Base-by-base conservation (phyloP, 2,329 filamentous ascomycete genomes). In the Clonostachys byssicola region DNA sequence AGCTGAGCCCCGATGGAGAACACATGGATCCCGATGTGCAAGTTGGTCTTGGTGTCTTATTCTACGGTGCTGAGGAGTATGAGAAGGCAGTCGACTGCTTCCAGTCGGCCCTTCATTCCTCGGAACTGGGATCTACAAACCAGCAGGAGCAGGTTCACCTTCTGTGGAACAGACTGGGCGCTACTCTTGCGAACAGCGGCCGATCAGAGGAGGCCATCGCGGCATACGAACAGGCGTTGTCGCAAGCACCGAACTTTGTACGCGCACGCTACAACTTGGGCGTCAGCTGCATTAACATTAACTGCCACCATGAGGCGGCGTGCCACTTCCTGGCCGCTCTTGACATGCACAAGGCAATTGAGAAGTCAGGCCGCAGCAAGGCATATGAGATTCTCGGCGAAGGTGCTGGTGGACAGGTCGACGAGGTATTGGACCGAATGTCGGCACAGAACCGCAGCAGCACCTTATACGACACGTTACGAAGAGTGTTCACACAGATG, bases 21-120 rank as follows among this genome's bases (percentile, higher is more conserved):
- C 89, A 94, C 60, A 97, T 99, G 88, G 95, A 99, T 61, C 94
- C 94, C 0, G 94, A 99, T 63, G 94, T 99, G 8, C 95, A 99
- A 69, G 94, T 99, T 49, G 94, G 94, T 1, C 78, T 99, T 2
- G 95, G 95, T 35, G 94, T 99, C 5, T 80, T 99, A 14, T 97
- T 99, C 73, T 99, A 99, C 70, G 94, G 92, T 45, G 91, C 89
- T 33, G 94, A 99, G 68, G 92, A 97, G 63, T 97, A 96, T 72
- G 89, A 94, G 64, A 99, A 99, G 73, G 94, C 94, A 1, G 92
- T 99, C 36, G 94, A 99, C 73, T 99, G 95, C 75, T 99, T 99
- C 80, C 88, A 87, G 47, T 86, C 92, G 1, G 92, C 95, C 1
- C 81, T 99, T 20, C 88, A 89, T 49, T 89, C 84, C 20, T 90